Percentiles rank a stretch among this genome's conserved stretches.
Evolutionary conservation across 345 rosid genomes (phyloP).

Genomic region (Barbarea vulgaris): DNA sequence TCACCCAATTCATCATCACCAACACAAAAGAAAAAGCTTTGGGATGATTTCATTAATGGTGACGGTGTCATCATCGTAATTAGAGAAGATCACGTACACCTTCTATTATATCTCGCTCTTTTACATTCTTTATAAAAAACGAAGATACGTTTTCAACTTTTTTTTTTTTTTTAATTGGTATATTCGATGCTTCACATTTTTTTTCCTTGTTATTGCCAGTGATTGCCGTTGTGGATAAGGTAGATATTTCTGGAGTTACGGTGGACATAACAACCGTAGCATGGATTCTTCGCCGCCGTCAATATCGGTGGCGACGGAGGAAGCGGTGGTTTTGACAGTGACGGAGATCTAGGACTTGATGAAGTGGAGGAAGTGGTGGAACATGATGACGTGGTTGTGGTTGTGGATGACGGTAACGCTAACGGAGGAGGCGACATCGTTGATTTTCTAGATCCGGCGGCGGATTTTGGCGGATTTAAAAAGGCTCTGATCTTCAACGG

Average conservation of each 20-base stretch:
- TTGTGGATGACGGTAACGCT: constrained; percentile 10
- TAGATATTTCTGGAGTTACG: constrained; percentile 59
- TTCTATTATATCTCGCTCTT: constrained; percentile 22
- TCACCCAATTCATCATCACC: constrained; percentile 29
- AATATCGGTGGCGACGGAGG: constrained; percentile 42
- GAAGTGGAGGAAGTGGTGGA: constrained; percentile 49
- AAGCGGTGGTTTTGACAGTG: constrained; percentile 43
- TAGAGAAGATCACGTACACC: constrained; percentile 32
- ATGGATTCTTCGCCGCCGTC: constrained; percentile 36
- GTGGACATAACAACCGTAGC: constrained; percentile 54
- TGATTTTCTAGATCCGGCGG: constrained; percentile 38
- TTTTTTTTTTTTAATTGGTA: background rate
- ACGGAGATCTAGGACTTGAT: constrained; percentile 46
- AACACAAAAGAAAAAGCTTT: constrained; percentile 11
- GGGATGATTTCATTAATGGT: constrained; percentile 38
- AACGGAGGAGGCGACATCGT: constrained; percentile 32
- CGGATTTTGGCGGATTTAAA: constrained; percentile 49
- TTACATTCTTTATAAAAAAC: constrained; percentile 21
- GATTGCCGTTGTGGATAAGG: constrained; percentile 74
- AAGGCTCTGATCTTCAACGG: constrained; percentile 81
- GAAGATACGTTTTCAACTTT: background rate
- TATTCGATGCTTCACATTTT: constrained; percentile 13
- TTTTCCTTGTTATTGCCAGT: constrained; percentile 61
- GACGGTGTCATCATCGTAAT: constrained; percentile 32
- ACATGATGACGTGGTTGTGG: constrained; percentile 33